These are phyloP conservation scores for Haplographium delicatum DNA, from an alignment of 495 filamentous ascomycete genomes.

Conservation along the genomic window DNA sequence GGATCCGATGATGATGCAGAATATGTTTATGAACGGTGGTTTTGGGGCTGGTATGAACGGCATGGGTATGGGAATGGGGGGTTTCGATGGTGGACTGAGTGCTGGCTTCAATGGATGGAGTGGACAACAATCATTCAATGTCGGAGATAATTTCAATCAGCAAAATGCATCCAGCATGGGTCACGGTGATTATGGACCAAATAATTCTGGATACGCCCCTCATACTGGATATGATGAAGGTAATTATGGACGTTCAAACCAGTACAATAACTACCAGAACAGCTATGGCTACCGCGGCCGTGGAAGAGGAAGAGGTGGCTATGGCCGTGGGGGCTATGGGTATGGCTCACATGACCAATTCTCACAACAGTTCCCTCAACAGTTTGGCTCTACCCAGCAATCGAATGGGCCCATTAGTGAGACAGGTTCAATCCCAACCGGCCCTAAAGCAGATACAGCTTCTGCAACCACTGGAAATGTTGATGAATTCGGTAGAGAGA, in stretches of 20 bases:
- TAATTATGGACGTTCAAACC: conserved; percentile 53
- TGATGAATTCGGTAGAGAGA: conserved; percentile 49
- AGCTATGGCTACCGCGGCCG: conserved; percentile 51
- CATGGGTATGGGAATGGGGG: conserved; percentile 83
- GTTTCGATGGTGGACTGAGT: conserved; percentile 50
- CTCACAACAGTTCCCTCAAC: conserved; percentile 25
- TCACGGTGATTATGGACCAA: conserved; percentile 73
- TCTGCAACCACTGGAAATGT: conserved; percentile 30
- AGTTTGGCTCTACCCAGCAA: conserved; percentile 16
- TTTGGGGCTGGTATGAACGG: conserved; percentile 78
- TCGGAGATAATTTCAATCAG: conserved; percentile 61
- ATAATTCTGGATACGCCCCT: conserved; percentile 65
- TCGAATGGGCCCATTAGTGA: conserved; percentile 17
- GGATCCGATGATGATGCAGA: conserved; percentile 87
- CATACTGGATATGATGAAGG: conserved; percentile 47
- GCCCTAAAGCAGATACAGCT: conserved; percentile 21
- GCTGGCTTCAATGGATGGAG: conserved; percentile 49
- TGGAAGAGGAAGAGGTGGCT: conserved; percentile 55
- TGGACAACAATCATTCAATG: conserved; percentile 71
- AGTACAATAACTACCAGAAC: conserved; percentile 59
- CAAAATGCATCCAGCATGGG: conserved; percentile 70
- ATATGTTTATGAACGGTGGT: conserved; percentile 77
- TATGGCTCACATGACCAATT: conserved; percentile 25
- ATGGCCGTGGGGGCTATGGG: conserved; percentile 32
- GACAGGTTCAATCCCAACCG: conserved; percentile 19